phyloP scores from a whole-genome alignment of 768 basidiomycete species.

The Galerina sulciceps region DNA sequence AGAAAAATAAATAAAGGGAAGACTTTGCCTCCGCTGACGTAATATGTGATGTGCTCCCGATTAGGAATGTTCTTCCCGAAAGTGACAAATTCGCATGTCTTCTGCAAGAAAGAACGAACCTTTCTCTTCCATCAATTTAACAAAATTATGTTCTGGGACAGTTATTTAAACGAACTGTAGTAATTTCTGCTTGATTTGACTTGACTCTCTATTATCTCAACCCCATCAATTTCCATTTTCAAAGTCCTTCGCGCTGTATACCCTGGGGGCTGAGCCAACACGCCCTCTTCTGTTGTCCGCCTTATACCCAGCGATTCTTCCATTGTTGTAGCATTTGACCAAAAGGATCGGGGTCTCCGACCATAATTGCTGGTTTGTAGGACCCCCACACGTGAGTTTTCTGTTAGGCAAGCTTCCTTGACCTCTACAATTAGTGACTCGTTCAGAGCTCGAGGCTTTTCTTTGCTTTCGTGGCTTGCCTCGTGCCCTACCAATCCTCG shows the following conservation, averaged over 20 bases:
- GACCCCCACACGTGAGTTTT: slow-evolving; percentile 19
- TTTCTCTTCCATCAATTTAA: slow-evolving; percentile 2
- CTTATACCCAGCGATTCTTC: slow-evolving; percentile 5
- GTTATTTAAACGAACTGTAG: slow-evolving; percentile 1
- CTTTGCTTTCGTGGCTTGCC: slow-evolving; percentile 28
- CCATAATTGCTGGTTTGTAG: background rate
- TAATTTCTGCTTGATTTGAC: background rate
- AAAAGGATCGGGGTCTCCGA: slow-evolving; percentile 4
- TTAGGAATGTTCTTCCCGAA: slow-evolving; percentile 25
- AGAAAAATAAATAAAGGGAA: slow-evolving; percentile 9
- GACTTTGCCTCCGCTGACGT: slow-evolving; percentile 23
- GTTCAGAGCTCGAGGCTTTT: slow-evolving; percentile 3
- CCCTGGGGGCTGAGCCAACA: slow-evolving; percentile 1
- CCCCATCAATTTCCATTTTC: background rate
- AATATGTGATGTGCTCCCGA: slow-evolving; percentile 17
- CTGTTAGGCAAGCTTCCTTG: slow-evolving; percentile 4
- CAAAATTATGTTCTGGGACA: slow-evolving; percentile 5
- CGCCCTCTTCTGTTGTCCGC: slow-evolving; percentile 1
- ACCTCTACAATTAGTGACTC: slow-evolving; percentile 9
- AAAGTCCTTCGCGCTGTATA: background rate
- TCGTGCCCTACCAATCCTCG: slow-evolving; percentile 39
- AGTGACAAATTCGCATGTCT: slow-evolving; percentile 3
- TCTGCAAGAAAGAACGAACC: background rate
- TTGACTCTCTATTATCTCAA: background rate
- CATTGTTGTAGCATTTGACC: slow-evolving; percentile 6